Base-by-base conservation (phyloP, 2,329 filamentous ascomycete species). In the Elsinoe batatas region DNA sequence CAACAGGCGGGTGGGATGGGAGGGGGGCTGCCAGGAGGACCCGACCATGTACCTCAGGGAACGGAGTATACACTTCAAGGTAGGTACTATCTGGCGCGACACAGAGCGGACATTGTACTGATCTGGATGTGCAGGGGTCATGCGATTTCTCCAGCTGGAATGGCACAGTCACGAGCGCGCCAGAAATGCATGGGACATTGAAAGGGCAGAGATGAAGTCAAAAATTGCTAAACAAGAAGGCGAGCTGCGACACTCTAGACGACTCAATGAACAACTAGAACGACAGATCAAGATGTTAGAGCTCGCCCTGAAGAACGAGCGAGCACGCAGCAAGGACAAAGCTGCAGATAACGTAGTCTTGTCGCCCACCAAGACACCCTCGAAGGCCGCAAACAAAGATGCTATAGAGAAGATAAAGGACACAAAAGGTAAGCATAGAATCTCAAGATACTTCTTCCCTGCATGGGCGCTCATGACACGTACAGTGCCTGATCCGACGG, bases 121-220 rank as follows among this genome's bases (percentile, higher is more conserved):
- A 69, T 59, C 5, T 44, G 44, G 38, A 56, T 58, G 10, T 17
- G 33, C 63, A 93, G 88, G 93, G 68, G 93, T 98, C 36, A 98
- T 98, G 93, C 91, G 93, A 72, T 98, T 98, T 71, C 82, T 98
- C 37, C 93, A 98, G 74, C 93, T 93, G 47, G 91, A 98, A 80
- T 98, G 93, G 93, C 93, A 98, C 73, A 86, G 89, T 63, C 91
- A 98, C 71, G 93, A 98, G 74, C 87, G 93, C 72, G 93, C 96
- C 68, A 84, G 93, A 65, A 98, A 98, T 73, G 85, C 90, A 36
- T 98, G 93, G 93, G 93, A 98, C 72, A 98, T 98, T 69, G 93
- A 98, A 73, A 85, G 90, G 68, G 93, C 95, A 65, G 93, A 98
- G 75, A 97, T 98, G 93, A 95, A 95, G 76, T 90, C 88, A 63